Percentiles rank a stretch among this genome's conserved stretches.
Evolutionary conservation across 257 asterid species (phyloP).

Genomic region (Solanum peruvianum): DNA sequence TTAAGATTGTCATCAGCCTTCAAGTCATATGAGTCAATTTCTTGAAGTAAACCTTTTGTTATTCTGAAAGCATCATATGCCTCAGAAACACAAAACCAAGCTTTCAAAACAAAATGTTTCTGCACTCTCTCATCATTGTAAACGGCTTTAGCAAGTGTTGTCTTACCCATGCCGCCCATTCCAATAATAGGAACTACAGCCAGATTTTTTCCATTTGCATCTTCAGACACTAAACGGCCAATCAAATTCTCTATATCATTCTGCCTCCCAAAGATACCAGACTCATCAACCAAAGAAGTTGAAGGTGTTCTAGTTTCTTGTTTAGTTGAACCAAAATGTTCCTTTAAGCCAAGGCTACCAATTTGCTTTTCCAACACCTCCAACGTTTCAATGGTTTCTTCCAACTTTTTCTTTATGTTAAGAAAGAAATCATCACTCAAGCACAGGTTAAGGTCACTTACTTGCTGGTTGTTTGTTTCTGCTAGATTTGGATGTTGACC

Average conservation of each 20-base stretch:
- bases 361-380: no score
- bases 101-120: slow-evolving; percentile 21
- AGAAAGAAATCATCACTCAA: no score
- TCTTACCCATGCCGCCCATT: slow-evolving; percentile 16
- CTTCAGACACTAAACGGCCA: neutral
- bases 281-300: neutral
- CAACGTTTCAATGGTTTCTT: no score
- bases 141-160: slow-evolving; percentile 41
- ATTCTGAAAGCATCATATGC: slow-evolving; percentile 1
- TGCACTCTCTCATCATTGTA: slow-evolving; percentile 26
- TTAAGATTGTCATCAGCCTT: no score
- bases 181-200: neutral
- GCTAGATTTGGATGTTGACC: no score
- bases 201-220: neutral
- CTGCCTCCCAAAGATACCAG: neutral
- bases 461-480: no score
- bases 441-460: no score
- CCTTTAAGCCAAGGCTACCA: no score
- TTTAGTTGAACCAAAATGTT: no score
- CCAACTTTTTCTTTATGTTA: no score
- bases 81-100: slow-evolving; percentile 46
- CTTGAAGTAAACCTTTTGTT: no score
- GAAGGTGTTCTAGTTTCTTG: neutral
- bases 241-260: neutral
- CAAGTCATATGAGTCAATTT: no score